Evolutionary conservation across 495 filamentous ascomycete species (phyloP).

Genomic region (Aspergillus coremiiformis): DNA sequence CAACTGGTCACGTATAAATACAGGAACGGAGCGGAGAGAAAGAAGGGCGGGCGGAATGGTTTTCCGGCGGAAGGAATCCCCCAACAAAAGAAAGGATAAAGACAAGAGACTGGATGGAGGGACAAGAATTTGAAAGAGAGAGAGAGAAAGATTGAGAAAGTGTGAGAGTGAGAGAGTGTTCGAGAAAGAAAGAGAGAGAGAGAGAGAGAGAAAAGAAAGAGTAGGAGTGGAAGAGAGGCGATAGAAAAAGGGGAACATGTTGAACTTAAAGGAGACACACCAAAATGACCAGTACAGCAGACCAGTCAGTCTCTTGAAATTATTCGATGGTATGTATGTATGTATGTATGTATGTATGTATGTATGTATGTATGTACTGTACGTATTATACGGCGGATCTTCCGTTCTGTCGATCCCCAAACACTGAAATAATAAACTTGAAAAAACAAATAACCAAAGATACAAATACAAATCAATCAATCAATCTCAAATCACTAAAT

Average conservation of each 20-base stretch:
- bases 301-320: neutral
- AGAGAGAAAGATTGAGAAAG: conserved; percentile 1
- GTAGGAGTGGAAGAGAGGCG: conserved; percentile 1
- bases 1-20: neutral
- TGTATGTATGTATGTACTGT: no score
- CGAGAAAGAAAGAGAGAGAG: neutral
- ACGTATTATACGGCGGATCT: no score
- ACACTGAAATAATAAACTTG: no score
- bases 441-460: no score
- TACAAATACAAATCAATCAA: no score
- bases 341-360: neutral
- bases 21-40: neutral
- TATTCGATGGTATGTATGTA: neutral
- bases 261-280: neutral
- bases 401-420: no score
- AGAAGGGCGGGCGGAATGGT: neutral
- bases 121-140: neutral
- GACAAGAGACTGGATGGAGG: neutral
- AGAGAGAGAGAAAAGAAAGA: neutral
- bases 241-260: conserved; percentile 18
- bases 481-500: no score
- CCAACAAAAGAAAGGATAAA: neutral
- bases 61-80: neutral
- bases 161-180: neutral
- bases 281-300: neutral